These are phyloP conservation scores for Marasmius sp. DNA, from an alignment of 1,284 basidiomycete species.

Conservation along the genomic window DNA sequence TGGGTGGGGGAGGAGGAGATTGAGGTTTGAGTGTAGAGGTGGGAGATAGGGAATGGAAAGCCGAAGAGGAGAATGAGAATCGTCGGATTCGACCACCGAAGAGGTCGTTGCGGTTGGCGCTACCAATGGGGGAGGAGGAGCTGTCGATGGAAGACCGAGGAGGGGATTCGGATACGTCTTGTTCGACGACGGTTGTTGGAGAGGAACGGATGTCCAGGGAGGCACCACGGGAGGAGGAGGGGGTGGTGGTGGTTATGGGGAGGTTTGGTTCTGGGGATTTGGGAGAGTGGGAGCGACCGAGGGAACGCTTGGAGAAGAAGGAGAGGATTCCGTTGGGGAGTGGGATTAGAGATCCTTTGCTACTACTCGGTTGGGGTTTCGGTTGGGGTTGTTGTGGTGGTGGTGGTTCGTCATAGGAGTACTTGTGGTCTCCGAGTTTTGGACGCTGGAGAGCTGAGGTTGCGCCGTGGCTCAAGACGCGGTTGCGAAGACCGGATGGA, in stretches of 20 bases:
- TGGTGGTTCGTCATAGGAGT: neutral
- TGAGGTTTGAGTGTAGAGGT: too few species aligned
- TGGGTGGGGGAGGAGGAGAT: too few species aligned
- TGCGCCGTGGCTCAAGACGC: neutral
- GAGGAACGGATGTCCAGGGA: conserved; percentile 35
- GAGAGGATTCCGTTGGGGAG: conserved; percentile 23
- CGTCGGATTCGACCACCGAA: neutral
- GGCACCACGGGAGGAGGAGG: conserved; percentile 29
- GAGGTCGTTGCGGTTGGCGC: neutral
- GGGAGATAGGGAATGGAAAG: neutral
- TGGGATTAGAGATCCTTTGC: conserved; percentile 9
- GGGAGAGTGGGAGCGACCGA: conserved; percentile 2
- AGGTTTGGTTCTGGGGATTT: neutral
- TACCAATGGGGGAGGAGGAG: too few species aligned
- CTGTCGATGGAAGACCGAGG: neutral
- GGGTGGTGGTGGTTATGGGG: too few species aligned
- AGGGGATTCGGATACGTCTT: neutral
- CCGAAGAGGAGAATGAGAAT: neutral
- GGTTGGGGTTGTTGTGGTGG: neutral
- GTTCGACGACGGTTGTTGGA: neutral
- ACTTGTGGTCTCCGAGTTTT: neutral
- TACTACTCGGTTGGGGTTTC: conserved; percentile 18
- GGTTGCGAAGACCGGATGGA: neutral
- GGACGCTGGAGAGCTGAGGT: neutral
- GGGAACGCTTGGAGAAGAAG: conserved; percentile 25